Evolutionary conservation across 305 asterid species (phyloP).

Genomic region (Nicotiana rustica): DNA sequence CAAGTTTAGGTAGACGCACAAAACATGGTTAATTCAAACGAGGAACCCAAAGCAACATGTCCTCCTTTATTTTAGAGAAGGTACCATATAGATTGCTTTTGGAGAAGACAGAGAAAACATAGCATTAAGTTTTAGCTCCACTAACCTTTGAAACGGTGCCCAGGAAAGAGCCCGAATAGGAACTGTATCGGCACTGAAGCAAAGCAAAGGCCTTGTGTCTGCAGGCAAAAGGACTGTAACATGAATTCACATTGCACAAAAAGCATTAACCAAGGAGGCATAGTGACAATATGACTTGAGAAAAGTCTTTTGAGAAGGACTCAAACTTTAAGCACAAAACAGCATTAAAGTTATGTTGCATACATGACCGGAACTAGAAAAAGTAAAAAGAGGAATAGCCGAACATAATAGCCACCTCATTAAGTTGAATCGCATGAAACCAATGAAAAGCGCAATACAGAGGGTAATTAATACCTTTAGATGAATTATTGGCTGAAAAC

Average conservation of each 20-base stretch:
- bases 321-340: slow-evolving; percentile 7
- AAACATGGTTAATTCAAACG: not conserved
- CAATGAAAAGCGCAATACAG: slow-evolving; percentile 11
- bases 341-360: slow-evolving; percentile 8
- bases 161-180: slow-evolving; percentile 88
- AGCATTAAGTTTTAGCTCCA: slow-evolving; percentile 24
- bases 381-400: slow-evolving; percentile 14
- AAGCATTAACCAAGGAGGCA: not conserved
- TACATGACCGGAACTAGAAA: not conserved
- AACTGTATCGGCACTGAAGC: slow-evolving; percentile 84
- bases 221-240: slow-evolving; percentile 44
- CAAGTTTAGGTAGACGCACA: not conserved
- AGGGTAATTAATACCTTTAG: slow-evolving; percentile 60
- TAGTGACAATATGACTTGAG: not conserved
- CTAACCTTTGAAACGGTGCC: slow-evolving; percentile 84
- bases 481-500: slow-evolving; percentile 65
- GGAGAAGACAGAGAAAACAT: not conserved
- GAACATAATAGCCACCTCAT: slow-evolving; percentile 15
- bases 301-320: not conserved
- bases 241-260: slow-evolving; percentile 14
- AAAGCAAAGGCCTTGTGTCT: slow-evolving; percentile 87
- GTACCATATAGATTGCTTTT: slow-evolving; percentile 21
- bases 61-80: slow-evolving; percentile 24
- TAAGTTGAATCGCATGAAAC: not conserved
- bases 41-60: not conserved